Base-by-base conservation (phyloP, 495 filamentous ascomycete genomes). In the Glarea lozoyensis region DNA sequence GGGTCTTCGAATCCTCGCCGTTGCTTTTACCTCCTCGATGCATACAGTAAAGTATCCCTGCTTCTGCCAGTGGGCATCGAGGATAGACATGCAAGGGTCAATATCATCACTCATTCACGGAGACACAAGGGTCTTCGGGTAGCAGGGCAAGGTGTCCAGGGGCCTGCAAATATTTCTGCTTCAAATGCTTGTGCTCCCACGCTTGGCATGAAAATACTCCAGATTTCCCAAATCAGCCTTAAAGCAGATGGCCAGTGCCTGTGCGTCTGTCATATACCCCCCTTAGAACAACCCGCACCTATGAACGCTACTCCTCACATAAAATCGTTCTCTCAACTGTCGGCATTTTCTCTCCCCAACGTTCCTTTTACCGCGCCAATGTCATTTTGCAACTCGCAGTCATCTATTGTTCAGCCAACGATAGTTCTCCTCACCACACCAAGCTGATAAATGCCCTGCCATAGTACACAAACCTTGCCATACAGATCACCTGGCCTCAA, bases 221-320 rank as follows among this genome's bases (percentile, higher is more conserved):
- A 50, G 51, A 54, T 50, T 48, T 55, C 20, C 45, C 52, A 55
- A n/a, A 55, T 51, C 52, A 55, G 52, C 52, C 52, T 55, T 55
- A 55, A 51, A 55, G 48, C 36, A 37, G 48, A 43, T n/a, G 45
- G 37, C 48, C 37, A 46, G 41, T 46, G 52, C 52, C 37, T 41
- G 37, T 25, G 20, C 46, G 21, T 43, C 43, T 35, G 40, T 49
- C 42, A 47, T 45, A 49, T 49, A 40, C 48, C 44, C 47, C 22
- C 34, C 47, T 43, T 34, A 37, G 38, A 39, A 47, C 43, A 49
- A 24, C 43, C 42, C 42, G 29, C 47, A 22, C 46, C 43, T 38
- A 20, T 48, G 42, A 35, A 49, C 22, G n/a, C 19, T 17, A 13
- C 39, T 17, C 36, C n/a, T 44, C 46, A 25, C 49, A 38, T 40